Evolutionary conservation across 495 filamentous ascomycete genomes (phyloP), one percentile per base, ranked within the genome.

Genomic region (Aspergillus panamensis): DNA sequence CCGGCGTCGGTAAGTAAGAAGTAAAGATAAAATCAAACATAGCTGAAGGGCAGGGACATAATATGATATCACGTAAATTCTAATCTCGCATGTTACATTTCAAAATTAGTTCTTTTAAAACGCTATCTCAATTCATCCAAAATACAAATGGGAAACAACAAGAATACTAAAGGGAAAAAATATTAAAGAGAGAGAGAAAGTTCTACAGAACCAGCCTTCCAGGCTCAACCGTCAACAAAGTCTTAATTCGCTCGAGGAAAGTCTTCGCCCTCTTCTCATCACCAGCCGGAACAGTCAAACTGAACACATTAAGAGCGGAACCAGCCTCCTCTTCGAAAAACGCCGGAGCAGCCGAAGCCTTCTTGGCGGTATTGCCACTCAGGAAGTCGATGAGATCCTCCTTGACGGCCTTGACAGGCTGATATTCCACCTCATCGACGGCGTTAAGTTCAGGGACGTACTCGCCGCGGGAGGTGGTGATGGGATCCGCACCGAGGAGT

Each of bases 231-330:
- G 94, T 93, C 63, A 98, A 73, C 20, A 91, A 80, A 17, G 75
- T 74, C 82, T 96, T 95, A 35, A 97, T 76, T 48, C 89, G 84
- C 71, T 89, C 87, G 53, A 98, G 70, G 75, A 96, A 98, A 3
- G 84, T 77, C 67, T 77, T 80, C 9, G 89, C 94, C 63, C 93
- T 76, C 72, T 82, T 82, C 80, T 92, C 89, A 66, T 98, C 94
- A 6, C 78, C 80, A 64, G 78, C 84, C 17, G 85, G 84, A 0
- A 92, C 91, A 29, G 72, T 84, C 56, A 97, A 73, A 66, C 86
- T 91, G 66, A 96, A 92, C 0, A 91, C 74, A 73, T 96, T 95
- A 1, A 77, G 76, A n/a, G 87, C 80, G 5, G 72, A 70, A 13
- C 71, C 70, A 12, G 68, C 39, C 1, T 57, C 37, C 16, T 75